Evolutionary conservation across 1,284 basidiomycete genomes (phyloP), one percentile per base, ranked within the genome.

Genomic region (Apiotrichum siamense): DNA sequence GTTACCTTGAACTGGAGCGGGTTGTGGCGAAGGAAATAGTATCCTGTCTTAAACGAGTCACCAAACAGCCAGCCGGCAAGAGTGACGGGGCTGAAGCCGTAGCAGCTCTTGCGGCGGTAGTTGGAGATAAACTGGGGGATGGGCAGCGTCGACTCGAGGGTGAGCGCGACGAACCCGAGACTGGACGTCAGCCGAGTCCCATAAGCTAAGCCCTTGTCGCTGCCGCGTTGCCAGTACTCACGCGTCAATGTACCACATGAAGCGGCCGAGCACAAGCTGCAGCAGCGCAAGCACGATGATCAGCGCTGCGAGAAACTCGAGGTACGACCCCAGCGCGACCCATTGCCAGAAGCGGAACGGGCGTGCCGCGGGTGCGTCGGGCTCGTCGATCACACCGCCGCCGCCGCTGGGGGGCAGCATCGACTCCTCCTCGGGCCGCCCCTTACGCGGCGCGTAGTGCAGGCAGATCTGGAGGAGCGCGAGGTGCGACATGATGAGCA

Each of bases 101-200:
- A 76, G 9, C 77, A 75, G 13, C 70, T 73, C 54, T 77, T 77
- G 29, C 76, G 65, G 7, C 65, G 57, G 43, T 70, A 75, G 55
- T 79, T 79, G 29, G 73, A 63, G 44, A 79, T 64, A 31, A 78
- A 73, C 59, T 79, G 78, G 1, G 78, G 78, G 43, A 79, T 73
- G 0, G 78, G 79, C 0, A 80, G 67, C 0, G 78, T 79, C 0
- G 76, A 77, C 62, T 80, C 70, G 25, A 79, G 70, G 0, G 75
- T 75, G 5, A 80, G 65, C 0, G 79, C 77, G 20, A 77, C 48
- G 54, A 77, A 76, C 6, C 79, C 79, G 9, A 79, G 71, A 24
- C 74, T 62, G 27, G 50, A n/a, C 62, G 69, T 33, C 49, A 58
- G 20, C n/a, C n/a, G n/a, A n/a, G n/a, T n/a, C n/a, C n/a, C n/a